A percentile compares a stretch with the other conserved stretches of the same genome.
Evolutionary conservation across 495 filamentous ascomycete species (phyloP).

Genomic region (Neurospora africana): DNA sequence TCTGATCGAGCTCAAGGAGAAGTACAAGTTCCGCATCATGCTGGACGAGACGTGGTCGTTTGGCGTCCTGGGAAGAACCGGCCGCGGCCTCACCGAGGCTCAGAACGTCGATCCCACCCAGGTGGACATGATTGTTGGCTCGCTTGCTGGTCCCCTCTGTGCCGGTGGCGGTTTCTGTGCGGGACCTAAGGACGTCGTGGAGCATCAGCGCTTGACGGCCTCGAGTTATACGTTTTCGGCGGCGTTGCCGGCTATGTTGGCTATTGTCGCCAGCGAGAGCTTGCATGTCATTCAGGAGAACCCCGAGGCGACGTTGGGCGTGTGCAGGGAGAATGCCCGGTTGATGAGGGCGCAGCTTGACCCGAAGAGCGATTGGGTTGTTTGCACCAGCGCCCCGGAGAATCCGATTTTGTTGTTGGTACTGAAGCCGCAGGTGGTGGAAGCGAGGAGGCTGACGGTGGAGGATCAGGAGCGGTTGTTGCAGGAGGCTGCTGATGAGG

Average conservation of each 20-base stretch:
- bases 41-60: conserved; percentile 97
- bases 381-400: conserved; percentile 67
- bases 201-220: conserved; percentile 87
- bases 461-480: conserved; percentile 78
- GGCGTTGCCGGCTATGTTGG: conserved; percentile 83
- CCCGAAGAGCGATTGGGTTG: conserved; percentile 85
- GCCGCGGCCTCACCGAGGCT: conserved; percentile 84
- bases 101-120: conserved; percentile 87
- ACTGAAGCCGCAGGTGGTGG: conserved; percentile 74
- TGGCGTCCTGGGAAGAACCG: conserved; percentile 82
- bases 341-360: conserved; percentile 80
- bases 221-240: conserved; percentile 91
- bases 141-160: conserved; percentile 78
- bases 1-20: conserved; percentile 79
- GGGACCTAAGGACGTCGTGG: conserved; percentile 76
- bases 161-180: conserved; percentile 95
- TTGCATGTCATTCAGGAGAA: conserved; percentile 73
- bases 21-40: conserved; percentile 95
- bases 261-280: conserved; percentile 87
- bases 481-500: conserved; percentile 90
- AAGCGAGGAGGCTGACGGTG: conserved; percentile 51
- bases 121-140: conserved; percentile 94
- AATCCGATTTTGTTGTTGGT: conserved; percentile 80
- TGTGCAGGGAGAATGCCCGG: conserved; percentile 71
- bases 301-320: conserved; percentile 57